Evolutionary conservation across 2,329 filamentous ascomycete species (phyloP).

Genomic region (Immersiporthe knoxdaviesiana): DNA sequence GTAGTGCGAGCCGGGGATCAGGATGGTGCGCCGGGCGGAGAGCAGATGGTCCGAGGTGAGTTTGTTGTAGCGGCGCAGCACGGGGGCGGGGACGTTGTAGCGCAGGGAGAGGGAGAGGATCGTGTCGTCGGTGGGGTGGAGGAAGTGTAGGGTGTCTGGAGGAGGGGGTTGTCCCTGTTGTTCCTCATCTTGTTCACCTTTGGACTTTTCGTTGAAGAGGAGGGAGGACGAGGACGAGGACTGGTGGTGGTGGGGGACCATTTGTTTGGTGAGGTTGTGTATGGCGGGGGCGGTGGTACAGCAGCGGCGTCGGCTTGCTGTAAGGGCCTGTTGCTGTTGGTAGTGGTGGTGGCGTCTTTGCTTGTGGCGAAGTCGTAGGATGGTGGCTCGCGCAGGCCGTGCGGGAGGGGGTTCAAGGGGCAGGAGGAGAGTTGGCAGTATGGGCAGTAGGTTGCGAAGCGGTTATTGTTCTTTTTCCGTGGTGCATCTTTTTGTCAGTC

Average conservation of each 20-base stretch:
- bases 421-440: constrained; percentile 75
- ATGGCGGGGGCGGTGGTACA: constrained; percentile 31
- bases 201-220: not conserved
- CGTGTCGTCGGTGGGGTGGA: constrained; percentile 70
- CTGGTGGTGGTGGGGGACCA: not conserved
- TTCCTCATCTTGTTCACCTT: not conserved
- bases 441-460: constrained; percentile 70
- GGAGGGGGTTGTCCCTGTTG: constrained; percentile 40
- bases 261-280: constrained; percentile 30
- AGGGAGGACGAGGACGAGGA: not conserved
- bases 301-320: not conserved
- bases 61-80: constrained; percentile 68
- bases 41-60: constrained; percentile 74
- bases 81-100: constrained; percentile 68
- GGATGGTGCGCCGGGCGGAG: constrained; percentile 66
- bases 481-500: constrained; percentile 29
- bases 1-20: constrained; percentile 74
- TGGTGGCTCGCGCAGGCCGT: constrained; percentile 70
- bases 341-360: constrained; percentile 34
- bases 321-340: not conserved
- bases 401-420: constrained; percentile 58
- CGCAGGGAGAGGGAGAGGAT: constrained; percentile 70
- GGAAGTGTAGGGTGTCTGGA: constrained; percentile 75
- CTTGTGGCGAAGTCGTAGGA: constrained; percentile 55
- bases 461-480: constrained; percentile 58